phyloP scores from a whole-genome alignment of 78 protist species.

The Mantamonas sphyraenae region DNA sequence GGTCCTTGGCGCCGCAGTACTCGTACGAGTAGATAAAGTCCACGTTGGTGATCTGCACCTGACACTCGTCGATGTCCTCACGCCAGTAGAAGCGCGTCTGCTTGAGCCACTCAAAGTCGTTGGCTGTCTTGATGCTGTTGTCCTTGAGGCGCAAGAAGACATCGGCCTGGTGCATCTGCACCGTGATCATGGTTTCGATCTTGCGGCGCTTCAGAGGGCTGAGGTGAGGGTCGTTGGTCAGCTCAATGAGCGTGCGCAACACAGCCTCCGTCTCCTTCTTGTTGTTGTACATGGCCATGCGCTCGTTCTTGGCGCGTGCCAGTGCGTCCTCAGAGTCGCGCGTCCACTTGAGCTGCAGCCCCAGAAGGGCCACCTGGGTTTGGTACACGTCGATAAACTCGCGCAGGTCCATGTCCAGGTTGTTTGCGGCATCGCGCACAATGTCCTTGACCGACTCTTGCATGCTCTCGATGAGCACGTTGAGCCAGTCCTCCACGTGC shows the following conservation, averaged over 20 bases:
- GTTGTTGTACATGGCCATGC: too few relatives aligned
- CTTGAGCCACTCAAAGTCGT: constrained; percentile 77
- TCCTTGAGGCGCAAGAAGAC: constrained; percentile 29
- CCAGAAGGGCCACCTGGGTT: constrained; percentile 61
- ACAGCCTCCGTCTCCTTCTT: too few relatives aligned
- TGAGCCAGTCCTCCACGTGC: constrained; percentile 72
- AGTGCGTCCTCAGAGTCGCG: constrained; percentile 44
- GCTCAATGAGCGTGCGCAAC: constrained; percentile 27
- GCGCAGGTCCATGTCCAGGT: constrained; percentile 9
- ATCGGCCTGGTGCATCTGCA: constrained; percentile 82
- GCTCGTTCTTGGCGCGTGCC: neutral
- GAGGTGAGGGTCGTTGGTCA: too few relatives aligned
- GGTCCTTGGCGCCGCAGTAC: constrained; percentile 72
- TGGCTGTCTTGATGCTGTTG: constrained; percentile 9
- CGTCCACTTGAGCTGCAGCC: constrained; percentile 80
- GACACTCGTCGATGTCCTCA: constrained; percentile 20
- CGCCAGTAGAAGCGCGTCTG: constrained; percentile 75
- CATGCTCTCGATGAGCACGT: constrained; percentile 10
- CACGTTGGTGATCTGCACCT: constrained; percentile 63
- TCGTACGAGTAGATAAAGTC: constrained; percentile 71
- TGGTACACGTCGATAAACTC: constrained; percentile 40
- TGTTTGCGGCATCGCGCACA: neutral
- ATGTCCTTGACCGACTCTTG: neutral
- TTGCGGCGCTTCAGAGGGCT: constrained; percentile 36
- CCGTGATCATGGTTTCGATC: constrained; percentile 76